Evolutionary conservation across 257 asterid species (phyloP).

Genomic region (Dorcoceras hygrometricum): DNA sequence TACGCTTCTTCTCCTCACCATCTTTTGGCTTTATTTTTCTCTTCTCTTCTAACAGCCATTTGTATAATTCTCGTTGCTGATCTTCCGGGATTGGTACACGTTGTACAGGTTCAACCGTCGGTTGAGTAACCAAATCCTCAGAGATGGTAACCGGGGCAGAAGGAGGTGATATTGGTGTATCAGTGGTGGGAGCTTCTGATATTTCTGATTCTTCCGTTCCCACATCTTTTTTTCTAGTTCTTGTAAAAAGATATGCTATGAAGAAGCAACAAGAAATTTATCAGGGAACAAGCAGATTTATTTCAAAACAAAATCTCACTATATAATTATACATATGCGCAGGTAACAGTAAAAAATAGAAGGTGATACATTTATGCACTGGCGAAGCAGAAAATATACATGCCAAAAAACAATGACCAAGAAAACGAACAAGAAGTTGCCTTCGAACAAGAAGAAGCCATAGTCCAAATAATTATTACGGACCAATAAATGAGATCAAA

Average conservation of each 20-base stretch:
- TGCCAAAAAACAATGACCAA: neutral
- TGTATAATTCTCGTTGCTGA: slow-evolving; percentile 69
- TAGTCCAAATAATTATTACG: no score
- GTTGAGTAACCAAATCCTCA: slow-evolving; percentile 32
- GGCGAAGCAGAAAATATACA: neutral
- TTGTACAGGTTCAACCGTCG: slow-evolving; percentile 33
- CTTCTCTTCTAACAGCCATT: slow-evolving; percentile 86
- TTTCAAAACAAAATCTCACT: neutral
- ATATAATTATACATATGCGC: neutral
- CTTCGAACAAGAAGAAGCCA: no score
- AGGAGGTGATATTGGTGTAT: slow-evolving; percentile 33
- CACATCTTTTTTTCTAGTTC: slow-evolving; percentile 46
- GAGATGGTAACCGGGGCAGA: slow-evolving; percentile 23
- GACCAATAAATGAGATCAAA: neutral
- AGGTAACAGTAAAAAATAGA: slow-evolving; percentile 8
- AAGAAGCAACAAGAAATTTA: slow-evolving; percentile 6
- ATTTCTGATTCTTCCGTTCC: slow-evolving; percentile 34
- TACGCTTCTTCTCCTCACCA: slow-evolving; percentile 63
- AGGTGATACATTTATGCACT: neutral
- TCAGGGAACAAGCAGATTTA: neutral
- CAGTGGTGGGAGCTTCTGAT: slow-evolving; percentile 29
- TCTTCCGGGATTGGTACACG: slow-evolving; percentile 62
- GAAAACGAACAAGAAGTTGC: neutral
- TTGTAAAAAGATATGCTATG: slow-evolving; percentile 60
- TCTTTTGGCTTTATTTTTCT: slow-evolving; percentile 69